Evolutionary conservation across 768 basidiomycete genomes (phyloP), one percentile per base, ranked within the genome.

Genomic region (Mycena albidolilacea): DNA sequence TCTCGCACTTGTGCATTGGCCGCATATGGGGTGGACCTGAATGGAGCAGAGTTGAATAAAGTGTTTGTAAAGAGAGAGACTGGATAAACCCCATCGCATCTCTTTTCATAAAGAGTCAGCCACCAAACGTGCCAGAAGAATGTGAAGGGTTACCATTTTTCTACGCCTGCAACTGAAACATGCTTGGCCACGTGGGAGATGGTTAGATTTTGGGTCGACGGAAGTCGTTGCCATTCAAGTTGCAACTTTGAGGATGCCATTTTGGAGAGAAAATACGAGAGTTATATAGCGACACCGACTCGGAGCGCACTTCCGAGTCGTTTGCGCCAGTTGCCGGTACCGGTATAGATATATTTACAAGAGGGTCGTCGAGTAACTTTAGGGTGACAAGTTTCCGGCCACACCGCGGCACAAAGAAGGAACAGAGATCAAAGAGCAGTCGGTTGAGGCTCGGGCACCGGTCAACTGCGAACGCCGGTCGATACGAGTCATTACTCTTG

Each of bases 1-100:
- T 70, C 86, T 83, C 0, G 84, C 85, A 8, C 85, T 82, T 10
- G 81, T 76, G 76, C 91, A 92, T 74, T 86, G 89, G 1, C 84
- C 83, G 65, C 91, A 92, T 5, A 87, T 77, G 0, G 91, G 91
- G 30, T 83, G 85, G 6, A 75, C 78, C 55, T 57, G 12, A 1
- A 54, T 21, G 23, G 8, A 14, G n/a, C 3, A 54, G 10, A 57
- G 55, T 57, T 37, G 7, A 5, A 54, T 30, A 12, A 54, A 54
- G 23, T 5, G 52, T 30, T 17, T 3, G 2, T 15, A 6, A 30
- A 35, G 6, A 35, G 6, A 57, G 15, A 4, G n/a, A 57, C 9
- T 35, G 37, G 55, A 57, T 7, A 7, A 41, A 37, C 59, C 11
- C 59, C 59, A 21, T 61, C 66, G 30, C 55, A 67, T 59, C 12